These are phyloP conservation scores for Candida ulmi DNA, from an alignment of 805 yeast species.

Conservation along the genomic window DNA sequence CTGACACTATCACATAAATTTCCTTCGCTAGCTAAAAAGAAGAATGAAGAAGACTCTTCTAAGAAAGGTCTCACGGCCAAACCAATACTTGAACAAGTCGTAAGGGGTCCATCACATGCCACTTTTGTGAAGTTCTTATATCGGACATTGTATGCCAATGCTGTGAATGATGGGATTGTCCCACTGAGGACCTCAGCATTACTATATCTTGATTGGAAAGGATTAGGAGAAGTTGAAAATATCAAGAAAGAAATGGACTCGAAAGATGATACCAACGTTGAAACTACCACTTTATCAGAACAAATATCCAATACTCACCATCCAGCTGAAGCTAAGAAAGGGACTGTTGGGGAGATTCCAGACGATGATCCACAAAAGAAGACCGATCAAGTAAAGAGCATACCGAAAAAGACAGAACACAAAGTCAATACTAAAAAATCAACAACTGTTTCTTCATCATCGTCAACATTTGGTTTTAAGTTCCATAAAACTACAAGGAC, in stretches of 20 bases:
- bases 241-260: conserved; percentile 5
- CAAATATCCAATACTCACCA: too few relatives aligned
- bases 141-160: conserved; percentile 85
- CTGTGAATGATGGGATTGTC: conserved; percentile 90
- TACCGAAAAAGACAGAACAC: too few relatives aligned
- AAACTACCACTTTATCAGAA: too few relatives aligned
- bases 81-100: conserved; percentile 72
- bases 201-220: conserved; percentile 80
- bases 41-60: neutral
- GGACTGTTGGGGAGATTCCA: neutral
- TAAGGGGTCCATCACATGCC: conserved; percentile 66
- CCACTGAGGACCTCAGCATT: conserved; percentile 88
- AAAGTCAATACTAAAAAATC: too few relatives aligned
- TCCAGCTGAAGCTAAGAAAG: too few relatives aligned
- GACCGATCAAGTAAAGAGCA: conserved; percentile 3
- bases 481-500: neutral
- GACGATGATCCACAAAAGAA: neutral
- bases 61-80: conserved; percentile 24
- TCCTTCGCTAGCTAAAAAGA: conserved; percentile 19
- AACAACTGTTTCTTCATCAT: too few relatives aligned
- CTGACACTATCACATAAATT: conserved; percentile 54
- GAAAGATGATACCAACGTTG: too few relatives aligned
- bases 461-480: too few relatives aligned
- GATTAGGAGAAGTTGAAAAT: conserved; percentile 46
- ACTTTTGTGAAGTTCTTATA: conserved; percentile 58